Percentiles rank a stretch among this genome's conserved stretches.
These are phyloP conservation scores for Phytophthora pini DNA, from an alignment of 352 stramenopile species.

Conservation along the genomic window DNA sequence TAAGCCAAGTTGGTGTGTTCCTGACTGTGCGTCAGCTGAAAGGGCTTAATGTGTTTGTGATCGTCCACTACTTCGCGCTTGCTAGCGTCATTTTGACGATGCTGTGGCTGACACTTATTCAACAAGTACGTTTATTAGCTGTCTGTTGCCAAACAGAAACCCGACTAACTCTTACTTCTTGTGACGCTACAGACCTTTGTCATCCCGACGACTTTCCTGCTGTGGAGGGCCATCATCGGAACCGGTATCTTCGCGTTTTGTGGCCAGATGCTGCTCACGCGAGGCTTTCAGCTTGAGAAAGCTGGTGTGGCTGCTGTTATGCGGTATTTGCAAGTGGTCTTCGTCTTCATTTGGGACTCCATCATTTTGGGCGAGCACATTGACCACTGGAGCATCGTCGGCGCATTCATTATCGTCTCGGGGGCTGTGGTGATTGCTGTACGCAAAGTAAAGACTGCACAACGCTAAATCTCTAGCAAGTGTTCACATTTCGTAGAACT, in stretches of 20 bases:
- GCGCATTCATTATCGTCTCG: slow-evolving; percentile 54
- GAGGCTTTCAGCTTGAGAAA: slow-evolving; percentile 76
- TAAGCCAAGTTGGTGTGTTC: slow-evolving; percentile 57
- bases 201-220: slow-evolving; percentile 36
- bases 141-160: neutral
- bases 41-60: slow-evolving; percentile 45
- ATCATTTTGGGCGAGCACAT: slow-evolving; percentile 62
- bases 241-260: slow-evolving; percentile 50
- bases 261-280: slow-evolving; percentile 64
- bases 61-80: slow-evolving; percentile 66
- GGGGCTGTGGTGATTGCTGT: slow-evolving; percentile 58
- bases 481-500: neutral
- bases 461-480: neutral
- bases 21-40: slow-evolving; percentile 56
- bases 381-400: slow-evolving; percentile 63
- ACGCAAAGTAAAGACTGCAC: slow-evolving; percentile 32
- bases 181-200: slow-evolving; percentile 5
- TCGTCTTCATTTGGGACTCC: slow-evolving; percentile 69
- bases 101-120: slow-evolving; percentile 45
- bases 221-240: slow-evolving; percentile 53
- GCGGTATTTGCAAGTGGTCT: slow-evolving; percentile 71
- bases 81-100: slow-evolving; percentile 46
- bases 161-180: neutral
- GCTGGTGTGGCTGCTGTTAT: slow-evolving; percentile 66
- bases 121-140: slow-evolving; percentile 31